Base-by-base conservation (phyloP, 2,329 filamentous ascomycete genomes). In the Pyrenophora tritici-repentis region DNA sequence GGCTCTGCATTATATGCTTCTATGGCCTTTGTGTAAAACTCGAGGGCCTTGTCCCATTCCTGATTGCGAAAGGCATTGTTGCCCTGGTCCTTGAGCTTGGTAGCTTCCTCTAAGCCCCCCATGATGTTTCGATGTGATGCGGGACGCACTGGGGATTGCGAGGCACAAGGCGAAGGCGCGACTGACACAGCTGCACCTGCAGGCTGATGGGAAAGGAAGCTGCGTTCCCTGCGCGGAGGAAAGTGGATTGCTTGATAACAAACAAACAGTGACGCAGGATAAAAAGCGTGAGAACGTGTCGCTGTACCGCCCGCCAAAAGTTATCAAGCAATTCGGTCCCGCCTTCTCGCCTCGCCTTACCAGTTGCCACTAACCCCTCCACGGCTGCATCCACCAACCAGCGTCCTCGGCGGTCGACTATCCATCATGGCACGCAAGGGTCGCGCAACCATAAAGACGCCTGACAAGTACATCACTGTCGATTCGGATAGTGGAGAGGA, bases 31-130 rank as follows among this genome's bases (percentile, higher is more conserved):
- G 85, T 86, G 75, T 99, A 99, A 62, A 86, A 85, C 1, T 92
- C 86, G 58, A 96, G 82, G 6, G 94, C 94, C 3, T 82, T 78
- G 9, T 83, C 84, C 89, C 90, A 99, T 79, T 97, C 89, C 68
- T 96, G 91, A 26, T 86, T 81, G 49, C 86, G 85, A 76, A 97
- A 97, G 45, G 91, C 91, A 70, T 92, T 89, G 77, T 99, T 99
- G 73, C 94, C 94, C 75, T 95, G 84, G 75, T 95, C 88, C 80
- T 99, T 99, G 65, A 96, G 80, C 70, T 87, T 88, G 62, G 86
- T 83, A 44, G 93, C 93, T 74, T 89, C 85, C 73, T 89, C 86
- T 66, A 76, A 72, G 58, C 62, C 70, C 59, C 74, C 74, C 68
- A 72, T 72, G 55, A 33, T 65, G 49, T 49, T 20, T 38, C 17